Evolutionary conservation across 1,284 basidiomycete species (phyloP).

Genomic region (Trametes sp.): DNA sequence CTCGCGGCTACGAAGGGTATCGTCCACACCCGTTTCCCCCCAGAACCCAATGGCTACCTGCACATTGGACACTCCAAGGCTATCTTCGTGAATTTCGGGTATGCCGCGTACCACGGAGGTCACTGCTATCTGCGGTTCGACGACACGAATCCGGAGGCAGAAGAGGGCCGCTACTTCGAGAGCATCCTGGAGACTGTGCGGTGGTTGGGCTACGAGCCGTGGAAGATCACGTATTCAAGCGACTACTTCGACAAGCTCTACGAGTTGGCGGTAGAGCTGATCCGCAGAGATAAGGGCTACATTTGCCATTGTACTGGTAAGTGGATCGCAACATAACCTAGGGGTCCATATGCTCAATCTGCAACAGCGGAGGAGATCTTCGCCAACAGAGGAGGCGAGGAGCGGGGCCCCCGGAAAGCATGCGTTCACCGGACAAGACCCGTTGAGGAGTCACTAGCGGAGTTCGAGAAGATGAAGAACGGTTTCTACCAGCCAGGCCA

Average conservation of each 20-base stretch:
- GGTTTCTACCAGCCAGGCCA: constrained; percentile 92
- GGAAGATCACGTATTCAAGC: constrained; percentile 99
- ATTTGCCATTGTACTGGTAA: constrained; percentile 89
- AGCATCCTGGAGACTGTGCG: constrained; percentile 95
- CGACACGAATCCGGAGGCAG: constrained; percentile 98
- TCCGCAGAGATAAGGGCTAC: constrained; percentile 92
- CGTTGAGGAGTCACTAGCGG: constrained; percentile 82
- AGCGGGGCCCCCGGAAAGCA: constrained; percentile 85
- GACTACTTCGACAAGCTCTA: constrained; percentile 95
- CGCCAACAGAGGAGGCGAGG: constrained; percentile 83
- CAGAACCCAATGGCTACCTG: constrained; percentile 97
- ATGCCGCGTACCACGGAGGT: constrained; percentile 91
- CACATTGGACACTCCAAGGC: constrained; percentile 99
- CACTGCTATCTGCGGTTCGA: constrained; percentile 96
- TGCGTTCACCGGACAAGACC: constrained; percentile 89
- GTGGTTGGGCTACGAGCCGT: constrained; percentile 98
- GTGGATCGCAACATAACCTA: neutral
- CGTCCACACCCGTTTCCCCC: constrained; percentile 97
- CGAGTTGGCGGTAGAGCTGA: constrained; percentile 91
- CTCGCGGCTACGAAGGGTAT: constrained; percentile 82
- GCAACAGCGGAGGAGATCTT: constrained; percentile 90
- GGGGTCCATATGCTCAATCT: neutral
- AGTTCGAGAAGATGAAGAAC: constrained; percentile 94
- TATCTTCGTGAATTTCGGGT: constrained; percentile 98
- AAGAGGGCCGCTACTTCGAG: constrained; percentile 96